These are phyloP conservation scores for Exophiala spinifera DNA, from an alignment of 2,329 filamentous ascomycete species.

Conservation along the genomic window DNA sequence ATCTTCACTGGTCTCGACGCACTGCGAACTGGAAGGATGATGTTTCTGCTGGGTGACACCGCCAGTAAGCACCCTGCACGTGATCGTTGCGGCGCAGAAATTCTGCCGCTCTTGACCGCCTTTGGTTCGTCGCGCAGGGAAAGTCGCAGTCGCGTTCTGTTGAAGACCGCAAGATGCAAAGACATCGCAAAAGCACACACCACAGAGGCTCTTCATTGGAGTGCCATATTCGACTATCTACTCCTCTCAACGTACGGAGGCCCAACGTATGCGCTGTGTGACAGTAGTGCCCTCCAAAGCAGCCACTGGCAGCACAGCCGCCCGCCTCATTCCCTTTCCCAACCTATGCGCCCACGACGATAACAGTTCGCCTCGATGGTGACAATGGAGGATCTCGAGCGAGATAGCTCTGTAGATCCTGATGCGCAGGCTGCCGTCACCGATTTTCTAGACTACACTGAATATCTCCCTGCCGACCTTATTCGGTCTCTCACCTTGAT, in stretches of 20 bases:
- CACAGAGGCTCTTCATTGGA: too few species aligned
- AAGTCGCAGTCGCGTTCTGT: background rate
- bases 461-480: constrained; percentile 65
- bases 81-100: background rate
- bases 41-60: too few species aligned
- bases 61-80: background rate
- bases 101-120: constrained; percentile 15
- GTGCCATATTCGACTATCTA: too few species aligned
- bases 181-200: too few species aligned
- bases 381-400: constrained; percentile 42
- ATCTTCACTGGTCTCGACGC: too few species aligned
- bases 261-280: background rate
- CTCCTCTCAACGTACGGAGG: too few species aligned
- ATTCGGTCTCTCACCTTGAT: constrained; percentile 62
- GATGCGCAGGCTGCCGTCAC: constrained; percentile 65
- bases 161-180: background rate
- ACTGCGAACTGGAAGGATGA: too few species aligned
- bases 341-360: constrained; percentile 22
- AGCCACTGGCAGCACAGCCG: constrained; percentile 14
- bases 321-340: background rate
- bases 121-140: background rate
- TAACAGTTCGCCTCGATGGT: constrained; percentile 28
- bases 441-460: constrained; percentile 67
- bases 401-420: constrained; percentile 53
- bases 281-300: background rate